Evolutionary conservation across 1,284 basidiomycete species (phyloP), one percentile per base, ranked within the genome.

Genomic region (Ustilago xerochloae): DNA sequence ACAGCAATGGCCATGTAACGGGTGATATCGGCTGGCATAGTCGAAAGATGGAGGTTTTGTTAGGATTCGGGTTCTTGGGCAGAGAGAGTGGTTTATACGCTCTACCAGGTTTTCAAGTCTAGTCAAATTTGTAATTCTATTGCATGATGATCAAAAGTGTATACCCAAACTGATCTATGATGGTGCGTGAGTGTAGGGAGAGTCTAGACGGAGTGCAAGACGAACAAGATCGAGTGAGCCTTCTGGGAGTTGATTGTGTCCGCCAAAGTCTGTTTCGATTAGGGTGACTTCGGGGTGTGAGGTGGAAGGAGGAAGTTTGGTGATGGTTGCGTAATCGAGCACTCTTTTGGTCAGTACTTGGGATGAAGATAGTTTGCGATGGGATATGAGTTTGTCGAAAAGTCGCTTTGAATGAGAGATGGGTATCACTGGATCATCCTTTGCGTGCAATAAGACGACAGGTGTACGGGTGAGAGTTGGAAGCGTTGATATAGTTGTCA

Each of bases 21-120:
- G 93, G 91, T 79, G 92, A 91, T 5, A 89, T 94, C 2, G 96
- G 96, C 0, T 99, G 96, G 95, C 94, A 97, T 85, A 90, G 92
- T 33, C 87, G 94, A 54, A 99, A 99, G 87, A 95, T 97, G 93
- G 95, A 98, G 89, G 92, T 97, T 56, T 84, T 97, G 62, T 90
- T 92, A 76, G 94, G 94, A 4, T 88, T 91, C 80, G 94, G 94
- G 13, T 91, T 97, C 89, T 87, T 96, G 35, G 94, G 94, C 4
- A 88, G 93, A 15, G 95, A 97, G 85, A 92, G 93, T 75, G 94
- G 94, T 6, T 85, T 96, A 67, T 97, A 96, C 77, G 94, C 82
- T 4, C 60, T 77, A 50, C 65, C 73, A 7, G 77, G 76, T 1
- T 84, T 79, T 61, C 79, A 80, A 29, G 63, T 74, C n/a, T 80